These are phyloP conservation scores for Brassica nigra DNA, from an alignment of 345 rosid genomes.

Conservation along the genomic window DNA sequence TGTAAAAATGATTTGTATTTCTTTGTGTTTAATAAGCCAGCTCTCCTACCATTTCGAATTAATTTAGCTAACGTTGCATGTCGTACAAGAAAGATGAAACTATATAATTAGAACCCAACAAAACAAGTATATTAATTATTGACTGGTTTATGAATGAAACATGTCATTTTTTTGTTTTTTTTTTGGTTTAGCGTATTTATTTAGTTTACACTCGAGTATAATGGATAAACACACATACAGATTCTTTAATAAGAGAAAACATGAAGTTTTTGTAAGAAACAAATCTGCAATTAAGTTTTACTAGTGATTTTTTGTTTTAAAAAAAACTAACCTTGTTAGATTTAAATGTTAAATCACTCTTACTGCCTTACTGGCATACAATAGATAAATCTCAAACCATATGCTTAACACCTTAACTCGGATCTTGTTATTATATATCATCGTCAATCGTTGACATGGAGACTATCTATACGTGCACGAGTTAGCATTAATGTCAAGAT, in stretches of 20 bases:
- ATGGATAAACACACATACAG: not conserved
- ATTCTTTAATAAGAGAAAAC: not conserved
- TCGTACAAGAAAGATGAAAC: not conserved
- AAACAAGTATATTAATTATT: not conserved
- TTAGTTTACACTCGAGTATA: not conserved
- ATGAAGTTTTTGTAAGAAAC: not conserved
- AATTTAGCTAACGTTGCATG: not conserved
- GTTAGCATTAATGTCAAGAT: not conserved
- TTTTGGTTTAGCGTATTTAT: not conserved
- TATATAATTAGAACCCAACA: not conserved
- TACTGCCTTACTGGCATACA: not conserved
- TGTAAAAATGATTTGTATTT: not conserved
- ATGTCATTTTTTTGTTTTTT: not conserved
- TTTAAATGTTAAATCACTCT: not conserved
- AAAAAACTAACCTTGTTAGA: not conserved
- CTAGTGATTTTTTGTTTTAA: not conserved
- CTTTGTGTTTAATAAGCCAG: not conserved
- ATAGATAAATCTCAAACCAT: not conserved
- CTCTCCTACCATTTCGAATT: not conserved
- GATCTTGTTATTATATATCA: not conserved
- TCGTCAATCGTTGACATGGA: slow-evolving; percentile 4
- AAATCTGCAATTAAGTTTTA: not conserved
- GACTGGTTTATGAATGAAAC: not conserved
- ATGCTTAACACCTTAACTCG: not conserved
- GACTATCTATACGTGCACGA: not conserved